Evolutionary conservation across 352 stramenopile species (phyloP), one percentile per base, ranked within the genome.

Genomic region (Discostella stelligera): DNA sequence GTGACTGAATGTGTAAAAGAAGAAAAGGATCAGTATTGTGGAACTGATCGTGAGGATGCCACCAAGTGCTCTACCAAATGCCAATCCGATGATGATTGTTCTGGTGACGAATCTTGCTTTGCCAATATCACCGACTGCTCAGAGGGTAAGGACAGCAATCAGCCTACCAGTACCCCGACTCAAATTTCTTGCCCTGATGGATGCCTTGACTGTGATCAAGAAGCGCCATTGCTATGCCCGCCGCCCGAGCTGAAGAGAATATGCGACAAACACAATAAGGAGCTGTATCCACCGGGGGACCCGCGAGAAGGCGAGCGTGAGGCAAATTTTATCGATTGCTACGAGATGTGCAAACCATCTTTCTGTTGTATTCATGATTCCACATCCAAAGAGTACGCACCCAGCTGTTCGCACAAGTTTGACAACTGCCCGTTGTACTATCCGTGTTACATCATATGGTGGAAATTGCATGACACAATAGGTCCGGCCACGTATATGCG

Each of bases 41-140:
- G 80, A 3, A 56, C 87, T 25, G 60, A 85, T 56, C 9, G 32
- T 14, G 44, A 56, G 13, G 53, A 60, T 60, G 53, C 53, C 53
- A 7, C 53, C 11, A 20, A 18, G 8, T 60, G 53, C 53, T 1
- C 30, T 44, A 41, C 37, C 21, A 16, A 60, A 13, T 60, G 53
- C 21, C 8, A 60, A 16, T 60, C 53, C 23, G 53, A 60, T 32
- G 23, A 14, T 20, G 53, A 60, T 60, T 60, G 53, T 60, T 25
- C 21, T 32, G 86, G 91, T 59, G 84, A 83, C 6, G 88, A 93
- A 82, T 77, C 88, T 3, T 92, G 86, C 67, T 93, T 93, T 84
- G 86, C 68, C 18, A 82, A 44, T 44, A 44, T 44, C 37, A 23
- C 53, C 8, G 23, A 60, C 23, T 60, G 53, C 23, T 27, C 21